These are phyloP conservation scores for Fremontodendron californicum DNA, from an alignment of 345 rosid species.

Conservation along the genomic window DNA sequence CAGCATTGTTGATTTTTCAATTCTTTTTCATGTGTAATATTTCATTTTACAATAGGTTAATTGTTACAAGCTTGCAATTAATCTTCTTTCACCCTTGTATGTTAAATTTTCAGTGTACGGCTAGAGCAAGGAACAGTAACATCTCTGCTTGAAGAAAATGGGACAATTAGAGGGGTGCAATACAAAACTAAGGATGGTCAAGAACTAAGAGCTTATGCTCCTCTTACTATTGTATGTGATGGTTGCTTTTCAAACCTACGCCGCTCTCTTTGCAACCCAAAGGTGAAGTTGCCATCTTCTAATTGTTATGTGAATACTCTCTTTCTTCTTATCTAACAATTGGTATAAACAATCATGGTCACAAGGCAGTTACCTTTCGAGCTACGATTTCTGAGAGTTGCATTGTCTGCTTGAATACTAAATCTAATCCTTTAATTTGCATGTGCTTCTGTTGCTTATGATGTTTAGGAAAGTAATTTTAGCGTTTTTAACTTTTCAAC, in stretches of 20 bases:
- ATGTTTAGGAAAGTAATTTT: not conserved
- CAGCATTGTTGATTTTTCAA: not conserved
- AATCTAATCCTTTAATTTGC: not conserved
- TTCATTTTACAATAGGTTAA: not conserved
- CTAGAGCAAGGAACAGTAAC: constrained; percentile 53
- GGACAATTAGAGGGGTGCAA: constrained; percentile 43
- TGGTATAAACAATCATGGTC: not conserved
- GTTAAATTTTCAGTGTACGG: constrained; percentile 30
- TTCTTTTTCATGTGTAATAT: not conserved
- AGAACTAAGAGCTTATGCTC: constrained; percentile 39
- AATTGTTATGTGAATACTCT: not conserved
- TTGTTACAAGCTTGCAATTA: not conserved
- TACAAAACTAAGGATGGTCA: constrained; percentile 54
- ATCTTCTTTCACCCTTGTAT: not conserved
- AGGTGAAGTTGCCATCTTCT: constrained; percentile 26
- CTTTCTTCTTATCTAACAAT: not conserved
- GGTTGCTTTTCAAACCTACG: constrained; percentile 60
- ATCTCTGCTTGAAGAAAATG: constrained; percentile 47
- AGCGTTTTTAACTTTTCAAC: not conserved
- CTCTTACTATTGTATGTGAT: constrained; percentile 56
- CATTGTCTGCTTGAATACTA: not conserved
- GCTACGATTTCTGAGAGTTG: not conserved
- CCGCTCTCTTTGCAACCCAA: constrained; percentile 55
- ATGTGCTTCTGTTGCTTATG: constrained; percentile 1
- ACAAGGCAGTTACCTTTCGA: not conserved